A percentile compares a stretch with the other conserved stretches of the same genome.
phyloP scores from a whole-genome alignment of 1,139 yeast genomes.

The Scheffersomyces segobiensis region DNA sequence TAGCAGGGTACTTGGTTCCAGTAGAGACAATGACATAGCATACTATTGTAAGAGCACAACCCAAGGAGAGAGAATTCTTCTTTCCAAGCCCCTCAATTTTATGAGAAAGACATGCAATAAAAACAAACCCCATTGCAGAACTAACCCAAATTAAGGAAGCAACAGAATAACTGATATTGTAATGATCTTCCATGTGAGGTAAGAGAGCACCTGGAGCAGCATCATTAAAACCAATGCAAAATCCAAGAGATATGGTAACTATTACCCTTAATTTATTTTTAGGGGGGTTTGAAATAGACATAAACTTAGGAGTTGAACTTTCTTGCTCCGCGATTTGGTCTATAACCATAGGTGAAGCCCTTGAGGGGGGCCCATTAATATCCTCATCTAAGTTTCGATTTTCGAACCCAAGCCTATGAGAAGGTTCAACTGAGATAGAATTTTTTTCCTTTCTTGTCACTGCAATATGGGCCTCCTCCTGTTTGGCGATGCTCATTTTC shows the following conservation, averaged over 20 bases:
- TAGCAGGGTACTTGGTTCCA: constrained; percentile 36
- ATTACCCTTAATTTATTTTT: constrained; percentile 42
- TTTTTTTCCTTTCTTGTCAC: background rate
- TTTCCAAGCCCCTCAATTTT: constrained; percentile 45
- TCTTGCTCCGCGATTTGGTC: background rate
- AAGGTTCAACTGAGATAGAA: background rate
- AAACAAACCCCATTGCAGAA: constrained; percentile 45
- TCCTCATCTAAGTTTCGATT: background rate
- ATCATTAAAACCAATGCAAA: constrained; percentile 38
- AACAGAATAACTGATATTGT: constrained; percentile 35
- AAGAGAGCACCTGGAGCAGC: constrained; percentile 51
- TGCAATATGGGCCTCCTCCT: background rate
- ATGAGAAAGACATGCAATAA: constrained; percentile 40
- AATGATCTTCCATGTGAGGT: constrained; percentile 42
- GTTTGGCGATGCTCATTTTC: background rate
- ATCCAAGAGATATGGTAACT: constrained; percentile 41
- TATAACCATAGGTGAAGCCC: background rate
- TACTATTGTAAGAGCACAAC: constrained; percentile 31
- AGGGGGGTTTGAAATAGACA: constrained; percentile 42
- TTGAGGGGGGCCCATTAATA: background rate
- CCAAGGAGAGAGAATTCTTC: constrained; percentile 36
- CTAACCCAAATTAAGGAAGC: constrained; percentile 49
- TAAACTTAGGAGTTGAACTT: constrained; percentile 4
- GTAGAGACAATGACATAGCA: constrained; percentile 44
- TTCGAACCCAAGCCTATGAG: background rate